These are phyloP conservation scores for Asterochloris erici DNA, from an alignment of 139 green algal species.

Conservation along the genomic window DNA sequence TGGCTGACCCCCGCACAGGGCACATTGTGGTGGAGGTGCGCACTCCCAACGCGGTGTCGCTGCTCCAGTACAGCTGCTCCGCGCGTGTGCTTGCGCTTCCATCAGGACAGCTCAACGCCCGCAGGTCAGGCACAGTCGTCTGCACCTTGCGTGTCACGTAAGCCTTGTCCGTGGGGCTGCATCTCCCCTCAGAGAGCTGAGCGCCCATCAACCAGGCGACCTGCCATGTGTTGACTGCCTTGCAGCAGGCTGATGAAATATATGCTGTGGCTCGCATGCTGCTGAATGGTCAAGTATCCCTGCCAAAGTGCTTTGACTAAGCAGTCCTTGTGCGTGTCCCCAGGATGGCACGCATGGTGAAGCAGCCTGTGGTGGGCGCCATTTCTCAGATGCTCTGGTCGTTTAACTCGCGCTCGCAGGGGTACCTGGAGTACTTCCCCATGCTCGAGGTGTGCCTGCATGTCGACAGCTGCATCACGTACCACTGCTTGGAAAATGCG, in stretches of 20 bases:
- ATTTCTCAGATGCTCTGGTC: slow-evolving; percentile 30
- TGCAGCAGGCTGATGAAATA: neutral
- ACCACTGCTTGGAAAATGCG: neutral
- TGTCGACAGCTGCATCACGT: neutral
- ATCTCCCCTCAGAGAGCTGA: neutral
- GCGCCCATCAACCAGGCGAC: neutral
- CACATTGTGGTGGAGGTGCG: slow-evolving; percentile 48
- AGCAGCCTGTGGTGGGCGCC: slow-evolving; percentile 26
- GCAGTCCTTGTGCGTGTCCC: neutral
- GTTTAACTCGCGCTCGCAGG: slow-evolving; percentile 29
- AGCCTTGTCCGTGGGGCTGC: neutral
- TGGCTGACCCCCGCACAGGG: slow-evolving; percentile 16
- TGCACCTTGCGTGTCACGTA: neutral
- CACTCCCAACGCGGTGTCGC: slow-evolving; percentile 31
- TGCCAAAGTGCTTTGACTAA: neutral
- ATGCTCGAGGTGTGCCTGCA: slow-evolving; percentile 11
- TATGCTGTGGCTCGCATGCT: neutral
- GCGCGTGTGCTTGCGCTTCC: slow-evolving; percentile 43
- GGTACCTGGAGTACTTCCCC: slow-evolving; percentile 19
- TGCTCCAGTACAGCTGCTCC: slow-evolving; percentile 53
- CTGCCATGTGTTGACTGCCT: neutral
- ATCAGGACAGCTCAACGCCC: slow-evolving; percentile 50
- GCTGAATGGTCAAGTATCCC: neutral
- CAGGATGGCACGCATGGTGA: slow-evolving; percentile 33
- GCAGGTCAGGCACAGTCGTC: slow-evolving; percentile 14